These are phyloP conservation scores for Helianthus tuberosus DNA, from an alignment of 129 eudicot genomes.

Conservation along the genomic window DNA sequence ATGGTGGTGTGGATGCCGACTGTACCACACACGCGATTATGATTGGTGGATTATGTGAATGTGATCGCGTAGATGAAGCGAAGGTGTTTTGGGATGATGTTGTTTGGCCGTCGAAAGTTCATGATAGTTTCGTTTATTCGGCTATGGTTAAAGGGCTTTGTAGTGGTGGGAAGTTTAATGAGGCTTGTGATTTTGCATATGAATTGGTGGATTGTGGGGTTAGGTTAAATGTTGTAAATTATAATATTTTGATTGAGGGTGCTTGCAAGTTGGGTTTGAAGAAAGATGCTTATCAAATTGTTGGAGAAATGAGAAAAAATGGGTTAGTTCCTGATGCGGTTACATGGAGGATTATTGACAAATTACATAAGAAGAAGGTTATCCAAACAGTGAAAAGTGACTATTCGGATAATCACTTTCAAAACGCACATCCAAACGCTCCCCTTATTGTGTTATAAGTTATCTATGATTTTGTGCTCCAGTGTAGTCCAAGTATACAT, in stretches of 20 bases:
- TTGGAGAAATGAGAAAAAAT: slow-evolving; percentile 88
- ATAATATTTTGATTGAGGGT: slow-evolving; percentile 67
- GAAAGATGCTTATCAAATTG: slow-evolving; percentile 76
- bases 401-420: neutral
- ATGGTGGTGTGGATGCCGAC: slow-evolving; percentile 52
- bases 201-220: slow-evolving; percentile 88
- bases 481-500: neutral
- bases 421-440: neutral
- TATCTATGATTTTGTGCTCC: neutral
- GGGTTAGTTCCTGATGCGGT: slow-evolving; percentile 84
- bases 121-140: slow-evolving; percentile 78
- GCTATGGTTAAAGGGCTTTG: slow-evolving; percentile 90
- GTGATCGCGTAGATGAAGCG: slow-evolving; percentile 62
- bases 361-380: slow-evolving; percentile 49
- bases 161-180: slow-evolving; percentile 52
- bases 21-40: slow-evolving; percentile 64
- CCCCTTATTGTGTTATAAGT: neutral
- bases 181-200: slow-evolving; percentile 79
- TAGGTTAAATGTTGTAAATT: slow-evolving; percentile 58
- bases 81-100: slow-evolving; percentile 75
- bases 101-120: slow-evolving; percentile 87
- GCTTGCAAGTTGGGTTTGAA: slow-evolving; percentile 77
- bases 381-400: neutral
- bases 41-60: slow-evolving; percentile 69
- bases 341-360: slow-evolving; percentile 87